These are phyloP conservation scores for Ananas comosus DNA, from an alignment of 176 grass and related monocot genomes.

Conservation along the genomic window DNA sequence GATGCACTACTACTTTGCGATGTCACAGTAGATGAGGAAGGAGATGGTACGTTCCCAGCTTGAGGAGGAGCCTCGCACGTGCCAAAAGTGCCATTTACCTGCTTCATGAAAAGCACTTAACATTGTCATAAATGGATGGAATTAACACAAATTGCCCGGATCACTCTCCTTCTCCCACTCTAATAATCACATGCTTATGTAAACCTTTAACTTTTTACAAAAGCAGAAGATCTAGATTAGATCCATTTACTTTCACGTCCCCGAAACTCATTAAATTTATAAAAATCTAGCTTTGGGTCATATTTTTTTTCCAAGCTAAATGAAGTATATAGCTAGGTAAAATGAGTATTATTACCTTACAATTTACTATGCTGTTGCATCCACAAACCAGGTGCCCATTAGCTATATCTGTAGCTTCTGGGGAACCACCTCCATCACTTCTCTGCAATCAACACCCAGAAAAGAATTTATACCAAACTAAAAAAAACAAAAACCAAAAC, in stretches of 20 bases:
- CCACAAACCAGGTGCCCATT: slow-evolving; percentile 63
- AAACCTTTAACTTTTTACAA: not conserved
- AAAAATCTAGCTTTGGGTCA: too few species aligned
- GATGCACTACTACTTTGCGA: not conserved
- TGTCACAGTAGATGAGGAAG: not conserved
- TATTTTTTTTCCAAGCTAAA: not conserved
- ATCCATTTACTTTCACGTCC: too few species aligned
- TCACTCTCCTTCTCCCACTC: slow-evolving; percentile 20
- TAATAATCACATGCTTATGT: too few species aligned
- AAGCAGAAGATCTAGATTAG: too few species aligned
- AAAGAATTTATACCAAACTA: not conserved
- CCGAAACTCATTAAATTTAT: not conserved
- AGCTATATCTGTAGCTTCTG: slow-evolving; percentile 57
- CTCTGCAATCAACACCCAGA: slow-evolving; percentile 33
- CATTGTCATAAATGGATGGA: not conserved
- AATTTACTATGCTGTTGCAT: slow-evolving; percentile 44
- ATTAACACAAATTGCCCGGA: slow-evolving; percentile 6
- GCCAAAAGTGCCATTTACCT: slow-evolving; percentile 23
- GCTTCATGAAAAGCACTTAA: slow-evolving; percentile 1
- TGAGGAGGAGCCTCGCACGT: not conserved
- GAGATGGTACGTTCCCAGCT: not conserved
- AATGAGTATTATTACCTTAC: slow-evolving; percentile 32
- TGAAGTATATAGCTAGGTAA: not conserved
- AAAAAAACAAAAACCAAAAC: not conserved
- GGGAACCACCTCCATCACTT: slow-evolving; percentile 55